Conservation (phyloP, 768 basidiomycete species). For the Collybia sp. region DNA sequence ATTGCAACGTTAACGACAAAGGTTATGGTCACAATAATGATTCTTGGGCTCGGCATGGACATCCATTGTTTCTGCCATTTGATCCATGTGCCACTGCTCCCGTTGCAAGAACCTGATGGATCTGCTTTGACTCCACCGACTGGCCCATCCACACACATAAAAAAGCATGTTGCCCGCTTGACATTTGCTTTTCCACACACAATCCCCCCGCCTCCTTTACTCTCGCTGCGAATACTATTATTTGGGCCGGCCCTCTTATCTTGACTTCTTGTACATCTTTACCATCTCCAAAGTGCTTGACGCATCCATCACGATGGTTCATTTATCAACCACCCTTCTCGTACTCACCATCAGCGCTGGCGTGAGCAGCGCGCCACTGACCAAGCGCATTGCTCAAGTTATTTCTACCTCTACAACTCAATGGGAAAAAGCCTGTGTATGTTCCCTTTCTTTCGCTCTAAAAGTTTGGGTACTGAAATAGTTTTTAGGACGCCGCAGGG, state of each 20-base stretch:
- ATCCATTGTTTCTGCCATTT: no score
- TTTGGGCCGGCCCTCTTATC: no score
- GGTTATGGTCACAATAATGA: no score
- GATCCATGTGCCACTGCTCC: no score
- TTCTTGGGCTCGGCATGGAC: no score
- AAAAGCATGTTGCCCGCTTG: no score
- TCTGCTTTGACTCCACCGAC: not conserved
- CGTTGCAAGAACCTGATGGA: no score
- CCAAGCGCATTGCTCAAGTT: slow-evolving; percentile 43
- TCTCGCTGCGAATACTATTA: no score
- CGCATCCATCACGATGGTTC: slow-evolving; percentile 22
- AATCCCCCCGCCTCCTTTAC: no score
- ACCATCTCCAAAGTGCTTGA: not conserved
- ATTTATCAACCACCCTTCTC: slow-evolving; percentile 20
- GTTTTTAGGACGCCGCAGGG: slow-evolving; percentile 42
- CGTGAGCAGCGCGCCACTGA: slow-evolving; percentile 29
- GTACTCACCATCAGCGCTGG: slow-evolving; percentile 25
- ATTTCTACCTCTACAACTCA: slow-evolving; percentile 32
- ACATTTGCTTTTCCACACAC: no score
- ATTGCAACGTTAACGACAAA: no score
- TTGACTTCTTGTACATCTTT: slow-evolving; percentile 36
- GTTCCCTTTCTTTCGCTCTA: slow-evolving; percentile 9
- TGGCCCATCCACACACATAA: not conserved
- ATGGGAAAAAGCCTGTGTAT: slow-evolving; percentile 46
- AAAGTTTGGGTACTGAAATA: not conserved